Conservation (phyloP, 2,329 filamentous ascomycete genomes). For the Tolypocladium album region DNA sequence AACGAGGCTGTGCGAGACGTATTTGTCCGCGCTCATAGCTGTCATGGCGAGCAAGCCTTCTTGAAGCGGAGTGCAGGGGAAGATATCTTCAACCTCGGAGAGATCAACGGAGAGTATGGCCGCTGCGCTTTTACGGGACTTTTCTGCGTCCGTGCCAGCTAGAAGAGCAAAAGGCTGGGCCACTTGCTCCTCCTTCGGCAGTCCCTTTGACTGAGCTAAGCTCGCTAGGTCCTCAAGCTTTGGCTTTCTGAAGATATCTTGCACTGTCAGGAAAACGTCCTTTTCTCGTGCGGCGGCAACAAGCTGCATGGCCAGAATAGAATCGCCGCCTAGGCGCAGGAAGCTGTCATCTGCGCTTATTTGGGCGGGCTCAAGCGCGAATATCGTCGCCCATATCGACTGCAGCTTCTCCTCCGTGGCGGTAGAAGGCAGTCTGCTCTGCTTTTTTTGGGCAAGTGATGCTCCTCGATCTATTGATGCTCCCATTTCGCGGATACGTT, state of each 20-base stretch:
- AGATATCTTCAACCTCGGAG: background rate
- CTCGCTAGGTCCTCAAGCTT: background rate
- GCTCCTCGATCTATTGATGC: background rate
- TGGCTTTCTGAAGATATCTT: conserved; percentile 21
- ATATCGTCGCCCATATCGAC: conserved; percentile 4
- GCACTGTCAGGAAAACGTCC: conserved; percentile 26
- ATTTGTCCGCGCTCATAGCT: background rate
- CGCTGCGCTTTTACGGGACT: background rate
- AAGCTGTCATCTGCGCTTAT: conserved; percentile 5
- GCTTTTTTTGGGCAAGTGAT: background rate
- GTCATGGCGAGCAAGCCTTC: background rate
- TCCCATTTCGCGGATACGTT: conserved; percentile 1
- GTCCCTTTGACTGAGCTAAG: background rate
- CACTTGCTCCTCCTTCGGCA: background rate
- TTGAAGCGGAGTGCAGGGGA: background rate
- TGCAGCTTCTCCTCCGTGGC: background rate
- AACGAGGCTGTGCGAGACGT: background rate
- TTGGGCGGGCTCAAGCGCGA: background rate
- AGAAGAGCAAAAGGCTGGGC: background rate
- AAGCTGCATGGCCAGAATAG: conserved; percentile 17
- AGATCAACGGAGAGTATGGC: background rate
- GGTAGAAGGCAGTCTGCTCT: background rate
- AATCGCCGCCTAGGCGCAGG: conserved; percentile 5
- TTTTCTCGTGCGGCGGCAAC: conserved; percentile 23
- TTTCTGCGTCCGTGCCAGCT: background rate